A percentile compares a stretch with the other conserved stretches of the same genome.
phyloP scores from a whole-genome alignment of 164 flowering plant species.

The Euptelea pleiosperma region DNA sequence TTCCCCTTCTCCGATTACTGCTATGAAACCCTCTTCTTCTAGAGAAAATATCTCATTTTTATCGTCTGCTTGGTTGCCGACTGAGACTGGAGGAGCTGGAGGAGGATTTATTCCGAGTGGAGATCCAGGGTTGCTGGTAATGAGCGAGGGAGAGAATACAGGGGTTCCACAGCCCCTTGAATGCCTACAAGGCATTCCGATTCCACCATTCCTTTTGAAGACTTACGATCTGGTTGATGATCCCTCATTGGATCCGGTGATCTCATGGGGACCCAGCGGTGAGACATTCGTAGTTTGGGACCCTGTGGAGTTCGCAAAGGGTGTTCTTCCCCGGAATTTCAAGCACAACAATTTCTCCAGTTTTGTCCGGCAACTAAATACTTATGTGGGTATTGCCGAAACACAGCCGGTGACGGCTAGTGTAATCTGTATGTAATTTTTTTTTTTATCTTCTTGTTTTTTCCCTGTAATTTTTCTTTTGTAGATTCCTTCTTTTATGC shows the following conservation, averaged over 20 bases:
- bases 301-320: slow-evolving; percentile 58
- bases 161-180: slow-evolving; percentile 61
- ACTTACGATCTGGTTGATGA: slow-evolving; percentile 81
- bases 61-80: slow-evolving; percentile 1
- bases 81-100: slow-evolving; percentile 2
- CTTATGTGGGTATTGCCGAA: slow-evolving; percentile 81
- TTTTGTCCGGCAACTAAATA: slow-evolving; percentile 91
- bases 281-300: slow-evolving; percentile 91
- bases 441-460: slow-evolving; percentile 5
- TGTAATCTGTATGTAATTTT: slow-evolving; percentile 32
- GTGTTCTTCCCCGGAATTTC: slow-evolving; percentile 71
- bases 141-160: slow-evolving; percentile 11
- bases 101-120: too few species aligned
- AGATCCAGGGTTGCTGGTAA: too few species aligned
- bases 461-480: slow-evolving; percentile 9
- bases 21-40: neutral
- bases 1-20: neutral
- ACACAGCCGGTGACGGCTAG: slow-evolving; percentile 38
- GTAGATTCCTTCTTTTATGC: neutral
- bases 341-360: slow-evolving; percentile 98
- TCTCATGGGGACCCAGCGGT: slow-evolving; percentile 68
- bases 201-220: slow-evolving; percentile 79
- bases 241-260: slow-evolving; percentile 42
- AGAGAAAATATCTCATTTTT: neutral
- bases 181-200: slow-evolving; percentile 40